Evolutionary conservation across 768 basidiomycete genomes (phyloP).

Genomic region (Trametes elegans): DNA sequence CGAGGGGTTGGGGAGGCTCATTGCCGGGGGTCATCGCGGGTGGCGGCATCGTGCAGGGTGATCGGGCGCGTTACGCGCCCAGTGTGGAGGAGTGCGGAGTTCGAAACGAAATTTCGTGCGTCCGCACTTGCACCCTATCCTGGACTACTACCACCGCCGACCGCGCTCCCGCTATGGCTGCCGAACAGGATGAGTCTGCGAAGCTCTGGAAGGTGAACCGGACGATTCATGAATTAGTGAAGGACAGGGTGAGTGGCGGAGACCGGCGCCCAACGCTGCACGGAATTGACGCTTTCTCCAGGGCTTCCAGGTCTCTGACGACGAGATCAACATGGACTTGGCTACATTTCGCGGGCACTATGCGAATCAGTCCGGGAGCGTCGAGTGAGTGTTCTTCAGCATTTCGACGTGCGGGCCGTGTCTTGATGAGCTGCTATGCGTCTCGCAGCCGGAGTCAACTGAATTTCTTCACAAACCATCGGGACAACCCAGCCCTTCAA

Average conservation of each 20-base stretch:
- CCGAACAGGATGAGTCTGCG: slow-evolving; percentile 65
- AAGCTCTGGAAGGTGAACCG: slow-evolving; percentile 94
- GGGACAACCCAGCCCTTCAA: slow-evolving; percentile 64
- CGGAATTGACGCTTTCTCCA: slow-evolving; percentile 38
- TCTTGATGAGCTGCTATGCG: not conserved
- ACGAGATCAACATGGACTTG: slow-evolving; percentile 90
- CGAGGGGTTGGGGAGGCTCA: slow-evolving; percentile 19
- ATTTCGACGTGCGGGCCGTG: not conserved
- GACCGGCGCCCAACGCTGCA: slow-evolving; percentile 10
- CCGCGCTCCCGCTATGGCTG: slow-evolving; percentile 15
- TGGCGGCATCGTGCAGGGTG: slow-evolving; percentile 16
- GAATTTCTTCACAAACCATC: slow-evolving; percentile 85
- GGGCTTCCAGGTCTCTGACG: slow-evolving; percentile 93
- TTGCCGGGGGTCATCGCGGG: slow-evolving; percentile 15
- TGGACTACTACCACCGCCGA: slow-evolving; percentile 52
- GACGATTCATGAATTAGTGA: slow-evolving; percentile 94
- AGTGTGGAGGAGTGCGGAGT: slow-evolving; percentile 44
- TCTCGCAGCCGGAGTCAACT: slow-evolving; percentile 74
- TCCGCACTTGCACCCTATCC: not conserved
- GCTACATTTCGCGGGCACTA: slow-evolving; percentile 72
- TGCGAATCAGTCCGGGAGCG: slow-evolving; percentile 66
- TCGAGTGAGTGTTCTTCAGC: slow-evolving; percentile 66
- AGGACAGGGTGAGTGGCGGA: slow-evolving; percentile 72
- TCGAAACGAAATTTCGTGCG: slow-evolving; percentile 38
- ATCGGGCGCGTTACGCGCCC: slow-evolving; percentile 9